A percentile compares a stretch with the other conserved stretches of the same genome.
These are phyloP conservation scores for Leptographium galeiforme DNA, from an alignment of 2,329 filamentous ascomycete species.

Conservation along the genomic window DNA sequence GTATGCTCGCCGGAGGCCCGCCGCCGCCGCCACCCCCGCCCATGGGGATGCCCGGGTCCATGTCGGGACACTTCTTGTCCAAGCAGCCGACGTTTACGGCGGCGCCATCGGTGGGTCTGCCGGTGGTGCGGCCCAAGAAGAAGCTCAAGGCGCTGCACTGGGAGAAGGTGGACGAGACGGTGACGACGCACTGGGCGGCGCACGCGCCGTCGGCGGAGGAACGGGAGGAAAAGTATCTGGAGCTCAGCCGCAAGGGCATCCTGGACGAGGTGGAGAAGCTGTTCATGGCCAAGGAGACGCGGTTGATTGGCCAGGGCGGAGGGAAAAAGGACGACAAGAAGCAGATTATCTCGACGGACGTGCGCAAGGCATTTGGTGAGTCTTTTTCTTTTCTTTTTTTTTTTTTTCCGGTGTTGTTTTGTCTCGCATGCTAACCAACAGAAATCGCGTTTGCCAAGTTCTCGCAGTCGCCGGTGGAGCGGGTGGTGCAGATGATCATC, in stretches of 20 bases:
- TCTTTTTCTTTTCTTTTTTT: neutral
- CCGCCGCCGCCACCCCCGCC: constrained; percentile 25
- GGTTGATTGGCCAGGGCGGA: constrained; percentile 57
- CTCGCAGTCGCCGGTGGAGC: constrained; percentile 70
- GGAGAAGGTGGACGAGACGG: constrained; percentile 92
- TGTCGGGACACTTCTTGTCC: constrained; percentile 64
- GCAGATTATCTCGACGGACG: constrained; percentile 82
- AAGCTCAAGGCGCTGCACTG: constrained; percentile 99
- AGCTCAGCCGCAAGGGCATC: constrained; percentile 87
- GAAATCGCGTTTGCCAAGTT: constrained; percentile 91
- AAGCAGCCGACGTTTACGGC: constrained; percentile 43
- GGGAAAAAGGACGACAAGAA: constrained; percentile 91
- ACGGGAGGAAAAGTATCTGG: constrained; percentile 90
- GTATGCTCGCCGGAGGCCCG: constrained; percentile 16
- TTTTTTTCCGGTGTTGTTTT: neutral
- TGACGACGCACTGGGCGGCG: constrained; percentile 84
- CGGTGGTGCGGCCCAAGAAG: constrained; percentile 86
- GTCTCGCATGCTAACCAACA: too few species aligned
- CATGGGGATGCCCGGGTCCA: constrained; percentile 45
- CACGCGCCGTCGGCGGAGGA: constrained; percentile 77
- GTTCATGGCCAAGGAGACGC: constrained; percentile 95
- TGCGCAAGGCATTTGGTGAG: constrained; percentile 74
- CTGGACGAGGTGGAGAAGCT: constrained; percentile 95
- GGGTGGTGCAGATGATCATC: constrained; percentile 83
- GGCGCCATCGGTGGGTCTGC: constrained; percentile 49